phyloP scores from a whole-genome alignment of 2,329 filamentous ascomycete genomes.

The Epichloe glyceriae region DNA sequence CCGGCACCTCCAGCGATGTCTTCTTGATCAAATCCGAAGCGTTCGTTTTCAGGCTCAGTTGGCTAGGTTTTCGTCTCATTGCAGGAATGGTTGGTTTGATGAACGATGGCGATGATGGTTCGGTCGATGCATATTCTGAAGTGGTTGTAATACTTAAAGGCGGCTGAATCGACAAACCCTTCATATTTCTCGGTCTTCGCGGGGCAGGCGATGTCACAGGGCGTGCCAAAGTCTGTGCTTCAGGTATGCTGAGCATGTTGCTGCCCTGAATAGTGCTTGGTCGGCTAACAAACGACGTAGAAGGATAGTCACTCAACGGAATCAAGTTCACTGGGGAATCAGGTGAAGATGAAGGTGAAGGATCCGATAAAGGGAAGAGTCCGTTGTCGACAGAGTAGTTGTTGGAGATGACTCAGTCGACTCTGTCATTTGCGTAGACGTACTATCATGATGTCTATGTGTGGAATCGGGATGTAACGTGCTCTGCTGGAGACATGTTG shows the following conservation, averaged over 20 bases:
- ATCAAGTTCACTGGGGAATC: constrained; percentile 72
- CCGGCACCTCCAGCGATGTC: constrained; percentile 39
- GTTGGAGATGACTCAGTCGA: constrained; percentile 93
- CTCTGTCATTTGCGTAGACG: constrained; percentile 64
- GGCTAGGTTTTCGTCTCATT: constrained; percentile 62
- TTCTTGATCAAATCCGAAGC: constrained; percentile 40
- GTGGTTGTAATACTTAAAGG: constrained; percentile 35
- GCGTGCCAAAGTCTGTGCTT: constrained; percentile 31
- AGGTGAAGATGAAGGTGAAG: constrained; percentile 82
- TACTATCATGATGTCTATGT: constrained; percentile 64
- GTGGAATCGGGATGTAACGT: constrained; percentile 32
- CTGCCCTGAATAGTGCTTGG: constrained; percentile 17
- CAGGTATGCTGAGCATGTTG: constrained; percentile 28
- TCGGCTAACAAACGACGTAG: constrained; percentile 40
- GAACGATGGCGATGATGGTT: constrained; percentile 62
- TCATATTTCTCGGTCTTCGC: constrained; percentile 67
- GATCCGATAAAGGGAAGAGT: constrained; percentile 80
- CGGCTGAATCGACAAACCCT: constrained; percentile 67
- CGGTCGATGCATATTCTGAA: constrained; percentile 40
- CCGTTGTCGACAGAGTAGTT: constrained; percentile 82
- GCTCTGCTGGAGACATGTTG: constrained; percentile 25
- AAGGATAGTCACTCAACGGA: constrained; percentile 55
- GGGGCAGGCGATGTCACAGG: constrained; percentile 58
- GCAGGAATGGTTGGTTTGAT: constrained; percentile 65
- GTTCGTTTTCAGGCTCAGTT: constrained; percentile 64